Evolutionary conservation across 2,329 filamentous ascomycete species (phyloP), one percentile per base, ranked within the genome.

Genomic region (Coniella vitis): DNA sequence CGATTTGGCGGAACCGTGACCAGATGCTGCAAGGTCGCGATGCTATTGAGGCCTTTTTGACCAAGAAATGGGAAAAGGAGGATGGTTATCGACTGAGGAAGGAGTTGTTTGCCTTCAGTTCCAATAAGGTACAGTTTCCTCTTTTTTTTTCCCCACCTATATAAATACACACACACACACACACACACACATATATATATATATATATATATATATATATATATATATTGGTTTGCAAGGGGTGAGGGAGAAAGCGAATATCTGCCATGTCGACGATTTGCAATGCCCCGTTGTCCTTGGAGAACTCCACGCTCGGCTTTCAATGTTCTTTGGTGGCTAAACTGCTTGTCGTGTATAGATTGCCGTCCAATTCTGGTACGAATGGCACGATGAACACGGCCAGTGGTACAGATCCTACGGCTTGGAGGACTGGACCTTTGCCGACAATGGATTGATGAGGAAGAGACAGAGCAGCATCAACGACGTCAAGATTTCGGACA

Each of bases 331-430:
- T n/a, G n/a, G n/a, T n/a, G n/a, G n/a, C n/a, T n/a, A n/a, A n/a
- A n/a, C n/a, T 51, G 29, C 44, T 31, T n/a, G 10, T 10, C 2
- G 4, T 35, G 2, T 3, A 38, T 40, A 80, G 66, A 91, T 90
- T 55, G 88, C 88, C 1, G 89, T 94, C 19, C 87, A 95, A 61
- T 94, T 93, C 64, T 94, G 88, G 88, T 94, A 91, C 60, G 85
- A 94, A 65, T 90, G 81, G 67, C 76, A 81, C 55, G 86, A 91
- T 59, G 67, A 68, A 7, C 58, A 73, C 2, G 83, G 85, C 34
- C 81, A 87, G 63, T 95, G 88, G 88, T 90, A 85, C 75, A 75
- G 87, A n/a, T 90, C 85, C 38, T 94, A 94, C 60, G 89, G 89
- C 0, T 75, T 94, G 10, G 85, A 89, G 60, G 84, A 89, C 61